Conservation (phyloP, 2,329 filamentous ascomycete genomes). For the Hypoxylon sp. region DNA sequence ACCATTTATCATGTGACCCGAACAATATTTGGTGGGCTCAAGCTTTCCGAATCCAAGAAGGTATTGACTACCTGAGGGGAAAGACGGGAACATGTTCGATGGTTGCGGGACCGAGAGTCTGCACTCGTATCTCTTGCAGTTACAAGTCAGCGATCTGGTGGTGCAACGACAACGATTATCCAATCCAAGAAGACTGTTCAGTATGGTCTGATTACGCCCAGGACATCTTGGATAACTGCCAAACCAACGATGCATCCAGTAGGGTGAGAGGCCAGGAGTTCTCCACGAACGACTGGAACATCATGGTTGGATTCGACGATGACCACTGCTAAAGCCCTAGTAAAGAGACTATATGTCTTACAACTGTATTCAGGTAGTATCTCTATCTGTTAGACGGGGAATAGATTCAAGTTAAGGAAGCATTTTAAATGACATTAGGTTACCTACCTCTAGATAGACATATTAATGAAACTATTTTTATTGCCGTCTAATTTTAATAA, state of each 20-base stretch:
- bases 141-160: slow-evolving; percentile 36
- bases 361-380: neutral
- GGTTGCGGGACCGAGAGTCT: slow-evolving; percentile 26
- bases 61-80: slow-evolving; percentile 33
- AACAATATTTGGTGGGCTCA: slow-evolving; percentile 35
- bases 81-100: slow-evolving; percentile 24
- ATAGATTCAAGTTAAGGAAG: neutral
- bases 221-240: slow-evolving; percentile 28
- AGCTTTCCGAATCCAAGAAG: slow-evolving; percentile 32
- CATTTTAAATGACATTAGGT: neutral
- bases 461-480: neutral
- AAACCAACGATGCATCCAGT: slow-evolving; percentile 5
- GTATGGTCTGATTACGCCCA: slow-evolving; percentile 34
- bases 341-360: neutral
- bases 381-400: neutral
- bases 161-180: slow-evolving; percentile 34
- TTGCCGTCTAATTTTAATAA: neutral
- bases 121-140: slow-evolving; percentile 32
- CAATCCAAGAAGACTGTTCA: slow-evolving; percentile 30
- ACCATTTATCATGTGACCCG: slow-evolving; percentile 16
- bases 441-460: neutral
- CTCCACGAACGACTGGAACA: slow-evolving; percentile 22
- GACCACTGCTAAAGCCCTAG: slow-evolving; percentile 21
- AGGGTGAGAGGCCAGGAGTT: slow-evolving; percentile 33
- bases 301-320: slow-evolving; percentile 23